Base-by-base conservation (phyloP, 441 rosid genomes). In the Macaranga tanarius region DNA sequence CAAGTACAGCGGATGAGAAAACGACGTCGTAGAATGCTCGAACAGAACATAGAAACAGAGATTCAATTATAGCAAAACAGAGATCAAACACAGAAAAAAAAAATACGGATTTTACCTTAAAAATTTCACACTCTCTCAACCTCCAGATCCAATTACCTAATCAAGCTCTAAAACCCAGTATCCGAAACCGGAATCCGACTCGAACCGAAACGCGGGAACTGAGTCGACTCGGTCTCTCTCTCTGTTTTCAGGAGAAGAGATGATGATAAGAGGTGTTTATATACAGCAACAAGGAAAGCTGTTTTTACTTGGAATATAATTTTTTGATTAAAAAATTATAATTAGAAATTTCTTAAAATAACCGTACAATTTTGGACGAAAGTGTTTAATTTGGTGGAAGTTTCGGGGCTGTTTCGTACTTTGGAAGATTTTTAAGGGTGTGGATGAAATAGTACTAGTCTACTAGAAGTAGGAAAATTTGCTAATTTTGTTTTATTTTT, bases 381-480 rank as follows among this genome's bases (percentile, higher is more conserved):
- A 12, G 57, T 34, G 7, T 42, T 48, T 47, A 44, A 64, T 75
- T 74, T 10, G 10, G 12, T 62, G 47, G 82, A 22, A 70, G 72
- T 44, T 80, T 82, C 83, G 73, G 16, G 75, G 84, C 56, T 62
- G 73, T 77, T 83, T 83, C 82, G 51, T 44, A 47, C 15, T 73
- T 73, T 81, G 78, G 74, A 11, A 26, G 31, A 28, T 20, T 70
- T 38, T 19, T 1, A 47, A 9, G 5, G 42, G 22, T 40, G 58
- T 28, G 70, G 81, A 40, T 64, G 77, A 75, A 72, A 48, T 62
- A 2, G 81, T 79, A 77, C 81, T 7, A n/a, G n/a, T n/a, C n/a
- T n/a, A n/a, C n/a, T 34, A 34, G 7, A 34, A 3, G 38, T 4
- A 34, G 38, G 38, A 34, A 34, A 34, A 34, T 34, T 34, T 34